Percentiles rank a stretch among this genome's conserved stretches.
Conservation (phyloP, 805 yeast genomes). For the Metschnikowia lochheadii region DNA sequence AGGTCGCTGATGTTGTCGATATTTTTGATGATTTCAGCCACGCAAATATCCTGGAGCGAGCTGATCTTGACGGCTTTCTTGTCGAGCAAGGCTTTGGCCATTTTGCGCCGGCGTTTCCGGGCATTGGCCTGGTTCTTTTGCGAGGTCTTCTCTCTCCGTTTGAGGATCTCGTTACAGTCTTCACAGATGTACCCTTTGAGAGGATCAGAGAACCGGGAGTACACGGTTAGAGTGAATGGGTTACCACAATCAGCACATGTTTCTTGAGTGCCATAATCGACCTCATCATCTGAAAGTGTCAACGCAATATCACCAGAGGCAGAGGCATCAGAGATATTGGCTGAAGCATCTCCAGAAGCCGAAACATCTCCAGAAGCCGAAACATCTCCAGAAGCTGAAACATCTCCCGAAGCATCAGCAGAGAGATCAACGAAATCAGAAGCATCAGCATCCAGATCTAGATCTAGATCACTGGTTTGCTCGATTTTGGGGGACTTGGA, state of each 20-base stretch:
- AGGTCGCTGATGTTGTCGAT: conserved; percentile 74
- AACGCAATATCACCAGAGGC: neutral
- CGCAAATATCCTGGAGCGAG: conserved; percentile 78
- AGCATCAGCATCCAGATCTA: neutral
- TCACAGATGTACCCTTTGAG: conserved; percentile 66
- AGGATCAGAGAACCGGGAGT: conserved; percentile 50
- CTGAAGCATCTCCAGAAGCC: too few species aligned
- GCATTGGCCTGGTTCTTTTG: conserved; percentile 57
- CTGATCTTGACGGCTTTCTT: conserved; percentile 60
- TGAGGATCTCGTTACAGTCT: conserved; percentile 46
- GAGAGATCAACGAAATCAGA: neutral
- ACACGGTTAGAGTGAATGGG: conserved; percentile 59
- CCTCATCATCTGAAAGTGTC: conserved; percentile 8
- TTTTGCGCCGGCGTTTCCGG: conserved; percentile 68
- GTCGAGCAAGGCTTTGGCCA: conserved; percentile 82
- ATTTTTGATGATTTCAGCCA: conserved; percentile 57
- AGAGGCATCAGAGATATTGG: too few species aligned
- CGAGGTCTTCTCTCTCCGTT: conserved; percentile 41
- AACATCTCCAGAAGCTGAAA: too few species aligned
- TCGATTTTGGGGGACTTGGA: conserved; percentile 1
- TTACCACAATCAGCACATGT: conserved; percentile 61
- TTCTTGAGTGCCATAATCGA: conserved; percentile 50
- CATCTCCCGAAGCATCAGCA: neutral
- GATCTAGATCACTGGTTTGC: conserved; percentile 2
- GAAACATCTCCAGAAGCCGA: too few species aligned